Evolutionary conservation across 2,329 filamentous ascomycete genomes (phyloP).

Genomic region (Periglandula ipomoeae): DNA sequence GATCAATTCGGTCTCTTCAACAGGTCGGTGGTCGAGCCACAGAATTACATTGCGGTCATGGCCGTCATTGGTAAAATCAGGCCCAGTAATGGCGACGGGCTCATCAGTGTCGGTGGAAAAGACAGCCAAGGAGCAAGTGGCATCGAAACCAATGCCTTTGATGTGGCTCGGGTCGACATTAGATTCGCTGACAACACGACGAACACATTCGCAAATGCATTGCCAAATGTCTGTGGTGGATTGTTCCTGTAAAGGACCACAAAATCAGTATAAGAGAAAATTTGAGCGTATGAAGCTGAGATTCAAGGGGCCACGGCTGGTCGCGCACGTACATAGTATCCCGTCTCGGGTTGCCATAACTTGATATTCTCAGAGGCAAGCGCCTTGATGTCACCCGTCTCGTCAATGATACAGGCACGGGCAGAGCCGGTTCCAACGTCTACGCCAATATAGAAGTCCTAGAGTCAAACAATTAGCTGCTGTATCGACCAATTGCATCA

Average conservation of each 20-base stretch:
- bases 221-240: conserved; percentile 95
- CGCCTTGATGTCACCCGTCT: conserved; percentile 76
- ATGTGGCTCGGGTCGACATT: conserved; percentile 67
- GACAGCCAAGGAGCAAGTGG: conserved; percentile 93
- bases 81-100: conserved; percentile 82
- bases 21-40: conserved; percentile 92
- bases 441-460: conserved; percentile 69
- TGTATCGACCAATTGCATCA: not conserved
- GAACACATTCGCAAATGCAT: conserved; percentile 84
- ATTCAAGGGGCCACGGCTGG: too few species aligned
- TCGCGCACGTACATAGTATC: conserved; percentile 52
- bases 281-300: not conserved
- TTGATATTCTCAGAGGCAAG: conserved; percentile 68
- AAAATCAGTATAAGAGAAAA: not conserved
- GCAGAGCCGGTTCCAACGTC: conserved; percentile 96
- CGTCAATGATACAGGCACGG: conserved; percentile 90
- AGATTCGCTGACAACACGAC: conserved; percentile 72
- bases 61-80: conserved; percentile 64
- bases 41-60: conserved; percentile 92
- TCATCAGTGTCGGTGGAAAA: conserved; percentile 85
- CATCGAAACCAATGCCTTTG: conserved; percentile 91
- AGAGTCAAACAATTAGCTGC: not conserved
- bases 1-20: conserved; percentile 85
- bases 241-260: conserved; percentile 62
- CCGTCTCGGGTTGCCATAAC: conserved; percentile 68